phyloP scores from a whole-genome alignment of 2,329 filamentous ascomycete species.

The Pestalotiopsis sp. region DNA sequence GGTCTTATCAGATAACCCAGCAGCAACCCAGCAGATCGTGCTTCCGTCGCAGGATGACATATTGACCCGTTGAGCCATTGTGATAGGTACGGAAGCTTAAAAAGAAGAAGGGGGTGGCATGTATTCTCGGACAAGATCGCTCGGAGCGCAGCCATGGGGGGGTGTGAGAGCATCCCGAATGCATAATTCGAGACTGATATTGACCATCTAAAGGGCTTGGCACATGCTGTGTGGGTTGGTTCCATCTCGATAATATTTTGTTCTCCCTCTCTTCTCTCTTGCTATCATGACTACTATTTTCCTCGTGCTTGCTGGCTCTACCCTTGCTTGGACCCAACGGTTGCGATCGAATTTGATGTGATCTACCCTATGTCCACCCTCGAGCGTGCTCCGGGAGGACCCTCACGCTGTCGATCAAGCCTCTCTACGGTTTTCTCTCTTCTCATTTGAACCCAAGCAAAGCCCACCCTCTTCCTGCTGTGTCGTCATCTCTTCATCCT shows the following conservation, averaged over 20 bases:
- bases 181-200: constrained; percentile 6
- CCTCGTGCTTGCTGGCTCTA: not conserved
- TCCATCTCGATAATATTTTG: not conserved
- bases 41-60: constrained; percentile 6
- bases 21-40: not conserved
- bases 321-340: not conserved
- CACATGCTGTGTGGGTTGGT: constrained; percentile 6
- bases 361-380: constrained; percentile 10
- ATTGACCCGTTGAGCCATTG: not conserved
- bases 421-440: not conserved
- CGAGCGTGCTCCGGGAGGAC: constrained; percentile 5
- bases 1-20: constrained; percentile 12
- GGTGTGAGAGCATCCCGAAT: not conserved
- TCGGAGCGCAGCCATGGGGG: not conserved
- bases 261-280: not conserved
- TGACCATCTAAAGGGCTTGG: constrained; percentile 1
- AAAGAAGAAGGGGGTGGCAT: not conserved
- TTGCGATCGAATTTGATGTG: constrained; percentile 7
- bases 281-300: not conserved
- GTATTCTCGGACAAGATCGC: not conserved
- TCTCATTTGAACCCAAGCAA: constrained; percentile 4
- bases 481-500: constrained; percentile 2
- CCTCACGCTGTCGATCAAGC: constrained; percentile 6
- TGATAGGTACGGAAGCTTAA: constrained; percentile 4
- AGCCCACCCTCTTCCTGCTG: not conserved